These are phyloP conservation scores for Monosporozyma yasuniensis DNA, from an alignment of 805 yeast species.

Conservation along the genomic window DNA sequence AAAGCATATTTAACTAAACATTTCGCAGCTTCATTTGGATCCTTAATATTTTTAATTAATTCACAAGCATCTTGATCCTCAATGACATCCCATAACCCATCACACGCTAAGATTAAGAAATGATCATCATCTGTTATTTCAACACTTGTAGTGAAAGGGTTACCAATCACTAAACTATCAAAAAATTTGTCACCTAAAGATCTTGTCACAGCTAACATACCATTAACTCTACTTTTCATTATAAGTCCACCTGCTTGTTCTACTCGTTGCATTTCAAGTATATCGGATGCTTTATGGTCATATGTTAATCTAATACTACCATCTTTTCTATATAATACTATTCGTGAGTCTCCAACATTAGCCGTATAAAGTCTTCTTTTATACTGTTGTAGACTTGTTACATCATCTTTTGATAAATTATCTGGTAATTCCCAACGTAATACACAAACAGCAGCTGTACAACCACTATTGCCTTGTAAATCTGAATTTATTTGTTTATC, in stretches of 20 bases:
- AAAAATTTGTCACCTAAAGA: constrained; percentile 90
- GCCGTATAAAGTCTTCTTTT: constrained; percentile 81
- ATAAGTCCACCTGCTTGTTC: constrained; percentile 76
- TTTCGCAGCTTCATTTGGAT: constrained; percentile 61
- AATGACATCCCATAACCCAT: constrained; percentile 94
- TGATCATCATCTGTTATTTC: constrained; percentile 58
- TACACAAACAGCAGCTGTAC: constrained; percentile 93
- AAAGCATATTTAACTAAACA: constrained; percentile 65
- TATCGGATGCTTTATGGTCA: constrained; percentile 89
- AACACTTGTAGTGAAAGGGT: constrained; percentile 87
- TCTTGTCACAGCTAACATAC: constrained; percentile 89
- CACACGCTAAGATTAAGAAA: constrained; percentile 85
- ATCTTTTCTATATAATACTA: constrained; percentile 69
- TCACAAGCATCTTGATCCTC: constrained; percentile 79
- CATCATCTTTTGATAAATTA: constrained; percentile 12
- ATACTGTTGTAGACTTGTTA: constrained; percentile 34
- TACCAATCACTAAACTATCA: constrained; percentile 80
- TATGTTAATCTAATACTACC: constrained; percentile 72
- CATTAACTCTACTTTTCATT: constrained; percentile 87
- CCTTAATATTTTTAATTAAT: constrained; percentile 43
- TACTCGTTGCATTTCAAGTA: constrained; percentile 66
- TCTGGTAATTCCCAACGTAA: constrained; percentile 67
- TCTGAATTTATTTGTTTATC: constrained; percentile 58
- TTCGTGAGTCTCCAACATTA: constrained; percentile 88
- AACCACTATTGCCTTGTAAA: constrained; percentile 69